These are phyloP conservation scores for Aspergillus caelatus DNA, from an alignment of 2,329 filamentous ascomycete genomes.

Conservation along the genomic window DNA sequence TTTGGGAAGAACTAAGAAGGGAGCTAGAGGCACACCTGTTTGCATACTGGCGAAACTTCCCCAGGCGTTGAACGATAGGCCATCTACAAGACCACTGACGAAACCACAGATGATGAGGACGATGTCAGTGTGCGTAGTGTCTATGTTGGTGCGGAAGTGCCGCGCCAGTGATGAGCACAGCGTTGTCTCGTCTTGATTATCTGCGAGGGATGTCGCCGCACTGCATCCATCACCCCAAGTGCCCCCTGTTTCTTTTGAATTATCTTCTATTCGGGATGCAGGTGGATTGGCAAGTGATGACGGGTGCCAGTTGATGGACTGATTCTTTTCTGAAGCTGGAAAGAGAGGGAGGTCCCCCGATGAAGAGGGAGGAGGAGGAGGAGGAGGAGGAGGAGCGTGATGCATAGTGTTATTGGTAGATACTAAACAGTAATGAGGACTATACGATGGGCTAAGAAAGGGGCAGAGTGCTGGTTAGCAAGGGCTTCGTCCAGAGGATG, in stretches of 20 bases:
- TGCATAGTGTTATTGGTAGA: constrained; percentile 15
- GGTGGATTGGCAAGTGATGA: constrained; percentile 9
- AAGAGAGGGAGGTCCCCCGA: constrained; percentile 11
- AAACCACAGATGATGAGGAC: constrained; percentile 41
- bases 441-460: not conserved
- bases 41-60: constrained; percentile 48
- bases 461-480: not conserved
- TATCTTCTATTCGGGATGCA: constrained; percentile 6
- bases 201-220: constrained; percentile 27
- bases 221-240: constrained; percentile 27
- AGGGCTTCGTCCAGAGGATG: not conserved
- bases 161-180: constrained; percentile 20
- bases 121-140: constrained; percentile 30
- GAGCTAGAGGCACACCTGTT: constrained; percentile 34
- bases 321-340: constrained; percentile 9
- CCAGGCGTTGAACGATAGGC: constrained; percentile 46
- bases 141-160: constrained; percentile 26
- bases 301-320: constrained; percentile 17
- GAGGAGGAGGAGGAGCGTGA: constrained; percentile 2
- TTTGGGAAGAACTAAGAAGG: too few relatives aligned
- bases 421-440: not conserved
- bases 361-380: constrained; percentile 5
- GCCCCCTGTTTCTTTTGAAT: constrained; percentile 22
- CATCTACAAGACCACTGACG: constrained; percentile 44
- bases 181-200: constrained; percentile 17